These are phyloP conservation scores for Amanita exitialis DNA, from an alignment of 768 basidiomycete genomes.

Conservation along the genomic window DNA sequence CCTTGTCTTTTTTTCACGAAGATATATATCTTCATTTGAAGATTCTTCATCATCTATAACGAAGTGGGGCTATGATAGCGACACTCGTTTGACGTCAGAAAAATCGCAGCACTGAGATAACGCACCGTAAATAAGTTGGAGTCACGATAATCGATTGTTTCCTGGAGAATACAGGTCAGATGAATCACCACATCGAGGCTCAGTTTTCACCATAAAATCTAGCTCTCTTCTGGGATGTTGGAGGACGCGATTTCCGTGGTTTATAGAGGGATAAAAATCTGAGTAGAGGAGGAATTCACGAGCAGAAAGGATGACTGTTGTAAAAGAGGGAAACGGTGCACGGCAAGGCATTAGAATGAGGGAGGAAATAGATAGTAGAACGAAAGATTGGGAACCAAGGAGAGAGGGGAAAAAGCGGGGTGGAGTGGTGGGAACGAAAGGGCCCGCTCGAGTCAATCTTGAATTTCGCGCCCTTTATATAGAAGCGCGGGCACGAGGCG, in stretches of 20 bases:
- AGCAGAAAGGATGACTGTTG: slow-evolving; percentile 3
- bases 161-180: not conserved
- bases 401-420: not conserved
- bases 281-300: not conserved
- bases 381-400: not conserved
- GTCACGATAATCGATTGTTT: not conserved
- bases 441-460: slow-evolving; percentile 2
- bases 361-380: not conserved
- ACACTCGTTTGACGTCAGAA: not conserved
- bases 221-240: not conserved
- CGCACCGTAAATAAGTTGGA: not conserved
- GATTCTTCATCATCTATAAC: not conserved
- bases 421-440: slow-evolving; percentile 4
- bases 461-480: slow-evolving; percentile 1
- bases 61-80: not conserved
- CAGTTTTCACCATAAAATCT: not conserved
- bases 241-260: not conserved
- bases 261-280: not conserved
- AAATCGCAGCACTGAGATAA: not conserved
- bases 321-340: slow-evolving; percentile 3
- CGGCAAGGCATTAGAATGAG: not conserved
- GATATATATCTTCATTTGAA: not conserved
- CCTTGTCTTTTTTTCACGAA: not conserved
- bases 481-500: slow-evolving; percentile 4
- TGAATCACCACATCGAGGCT: not conserved